These are phyloP conservation scores for Singerocomus rubriflavus DNA, from an alignment of 1,284 basidiomycete species.

Conservation along the genomic window DNA sequence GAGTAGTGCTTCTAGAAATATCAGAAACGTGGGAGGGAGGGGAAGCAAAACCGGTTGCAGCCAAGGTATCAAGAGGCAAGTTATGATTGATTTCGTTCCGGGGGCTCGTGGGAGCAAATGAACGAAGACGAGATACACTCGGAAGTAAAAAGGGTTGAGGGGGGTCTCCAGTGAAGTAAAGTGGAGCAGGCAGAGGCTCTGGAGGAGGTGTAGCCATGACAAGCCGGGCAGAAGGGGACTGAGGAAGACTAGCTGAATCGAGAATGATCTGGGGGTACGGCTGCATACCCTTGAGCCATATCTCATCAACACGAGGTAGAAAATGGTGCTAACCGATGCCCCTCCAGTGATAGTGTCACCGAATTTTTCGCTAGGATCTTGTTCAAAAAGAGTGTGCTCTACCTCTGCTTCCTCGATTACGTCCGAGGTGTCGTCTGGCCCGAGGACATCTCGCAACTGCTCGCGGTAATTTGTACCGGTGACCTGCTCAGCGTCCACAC, in stretches of 20 bases:
- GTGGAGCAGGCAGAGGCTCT: conserved; percentile 35
- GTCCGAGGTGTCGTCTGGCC: conserved; percentile 57
- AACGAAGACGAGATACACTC: conserved; percentile 79
- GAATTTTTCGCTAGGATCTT: conserved; percentile 29
- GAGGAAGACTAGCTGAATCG: conserved; percentile 42
- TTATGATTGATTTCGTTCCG: conserved; percentile 49
- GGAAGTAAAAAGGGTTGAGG: conserved; percentile 67
- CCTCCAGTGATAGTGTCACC: conserved; percentile 36
- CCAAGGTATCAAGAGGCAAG: conserved; percentile 41
- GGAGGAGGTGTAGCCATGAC: conserved; percentile 35
- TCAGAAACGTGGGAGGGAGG: conserved; percentile 68
- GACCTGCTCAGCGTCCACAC: conserved; percentile 55
- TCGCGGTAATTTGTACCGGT: conserved; percentile 52
- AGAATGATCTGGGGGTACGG: conserved; percentile 40
- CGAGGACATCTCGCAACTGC: conserved; percentile 71
- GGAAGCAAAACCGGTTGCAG: conserved; percentile 45
- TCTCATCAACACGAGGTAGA: conserved; percentile 11
- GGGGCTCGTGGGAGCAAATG: conserved; percentile 54
- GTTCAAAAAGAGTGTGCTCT: conserved; percentile 43
- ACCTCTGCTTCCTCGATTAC: conserved; percentile 47
- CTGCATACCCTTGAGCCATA: conserved; percentile 19
- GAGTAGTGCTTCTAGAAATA: conserved; percentile 66
- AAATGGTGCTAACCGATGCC: conserved; percentile 40
- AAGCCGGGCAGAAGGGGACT: conserved; percentile 39
- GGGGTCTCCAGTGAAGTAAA: conserved; percentile 33